Conservation (phyloP, 257 asterid genomes). For the Leptodermis oblonga region DNA sequence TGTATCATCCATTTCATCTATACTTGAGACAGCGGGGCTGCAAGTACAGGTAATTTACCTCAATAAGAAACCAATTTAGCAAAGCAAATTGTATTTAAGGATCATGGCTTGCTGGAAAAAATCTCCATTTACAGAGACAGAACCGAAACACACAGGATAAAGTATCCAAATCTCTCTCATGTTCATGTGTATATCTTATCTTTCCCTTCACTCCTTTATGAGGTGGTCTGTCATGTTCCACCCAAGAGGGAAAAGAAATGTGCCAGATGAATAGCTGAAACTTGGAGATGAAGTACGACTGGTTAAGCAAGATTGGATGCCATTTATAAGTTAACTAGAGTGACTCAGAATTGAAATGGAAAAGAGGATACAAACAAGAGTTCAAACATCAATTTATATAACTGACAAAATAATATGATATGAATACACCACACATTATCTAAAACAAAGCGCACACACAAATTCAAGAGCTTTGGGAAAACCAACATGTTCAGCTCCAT, state of each 20-base stretch:
- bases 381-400: neutral
- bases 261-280: neutral
- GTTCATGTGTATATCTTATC: neutral
- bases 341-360: neutral
- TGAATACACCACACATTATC: neutral
- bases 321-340: neutral
- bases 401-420: neutral
- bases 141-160: neutral
- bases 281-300: slow-evolving; percentile 1
- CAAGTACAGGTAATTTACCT: slow-evolving; percentile 26
- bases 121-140: neutral
- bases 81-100: neutral
- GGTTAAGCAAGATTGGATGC: neutral
- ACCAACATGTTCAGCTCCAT: neutral
- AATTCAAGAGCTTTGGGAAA: neutral
- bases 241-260: neutral
- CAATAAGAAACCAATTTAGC: neutral
- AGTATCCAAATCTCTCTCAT: neutral
- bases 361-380: neutral
- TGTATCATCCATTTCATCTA: slow-evolving; percentile 69
- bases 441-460: neutral
- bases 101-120: neutral
- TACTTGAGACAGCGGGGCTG: slow-evolving; percentile 67
- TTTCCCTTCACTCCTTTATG: slow-evolving; percentile 5
- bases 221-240: neutral